Conservation (phyloP, 306 rosid species). For the Quercus suber region DNA sequence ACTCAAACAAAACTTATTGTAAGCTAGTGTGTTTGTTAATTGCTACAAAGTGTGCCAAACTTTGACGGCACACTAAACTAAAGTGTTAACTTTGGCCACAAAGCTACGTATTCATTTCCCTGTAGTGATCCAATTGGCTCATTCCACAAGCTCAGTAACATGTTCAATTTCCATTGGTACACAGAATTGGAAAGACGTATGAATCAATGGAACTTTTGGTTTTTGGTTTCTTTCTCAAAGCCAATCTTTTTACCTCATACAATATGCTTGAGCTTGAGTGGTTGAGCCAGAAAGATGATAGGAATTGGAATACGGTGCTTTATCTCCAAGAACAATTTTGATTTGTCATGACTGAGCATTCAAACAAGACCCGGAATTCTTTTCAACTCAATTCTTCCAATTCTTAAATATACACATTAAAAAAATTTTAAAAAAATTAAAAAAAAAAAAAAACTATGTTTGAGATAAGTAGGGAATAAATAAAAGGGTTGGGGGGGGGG, state of each 20-base stretch:
- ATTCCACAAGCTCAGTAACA: neutral
- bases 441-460: too few species aligned
- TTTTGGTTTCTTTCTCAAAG: neutral
- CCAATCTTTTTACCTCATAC: neutral
- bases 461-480: too few species aligned
- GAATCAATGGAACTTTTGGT: neutral
- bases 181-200: neutral
- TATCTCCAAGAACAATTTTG: neutral
- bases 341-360: neutral
- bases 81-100: neutral
- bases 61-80: conserved; percentile 19
- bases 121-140: neutral
- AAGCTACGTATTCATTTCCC: neutral
- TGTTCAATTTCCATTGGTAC: neutral
- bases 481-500: too few species aligned
- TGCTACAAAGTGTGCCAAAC: conserved; percentile 10
- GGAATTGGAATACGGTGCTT: too few species aligned
- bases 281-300: neutral
- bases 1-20: too few species aligned
- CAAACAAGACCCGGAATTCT: neutral
- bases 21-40: neutral
- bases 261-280: neutral
- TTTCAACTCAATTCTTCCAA: neutral
- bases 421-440: too few species aligned
- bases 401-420: neutral